phyloP scores from a whole-genome alignment of 108 stramenopile species.

The Schizochytrium sp. region DNA sequence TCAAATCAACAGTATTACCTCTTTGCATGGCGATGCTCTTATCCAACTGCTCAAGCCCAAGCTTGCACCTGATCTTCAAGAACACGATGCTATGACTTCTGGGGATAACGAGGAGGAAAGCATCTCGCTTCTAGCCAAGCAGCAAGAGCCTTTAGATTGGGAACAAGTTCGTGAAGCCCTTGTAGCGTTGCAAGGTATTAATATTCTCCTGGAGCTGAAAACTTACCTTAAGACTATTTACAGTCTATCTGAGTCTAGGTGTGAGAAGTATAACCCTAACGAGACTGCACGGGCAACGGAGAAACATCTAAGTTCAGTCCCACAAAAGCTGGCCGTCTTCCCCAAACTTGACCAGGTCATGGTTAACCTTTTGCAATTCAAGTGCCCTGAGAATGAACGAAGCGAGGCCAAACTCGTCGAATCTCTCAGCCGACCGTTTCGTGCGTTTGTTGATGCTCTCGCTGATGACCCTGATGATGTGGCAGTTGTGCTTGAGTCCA shows the following conservation, averaged over 20 bases:
- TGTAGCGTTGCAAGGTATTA: background rate
- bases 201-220: background rate
- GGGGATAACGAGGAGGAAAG: background rate
- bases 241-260: conserved; percentile 7
- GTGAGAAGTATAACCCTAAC: conserved; percentile 30
- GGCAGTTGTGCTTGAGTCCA: background rate
- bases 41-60: background rate
- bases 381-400: background rate
- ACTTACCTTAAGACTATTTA: conserved; percentile 10
- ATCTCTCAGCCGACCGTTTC: background rate
- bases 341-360: background rate
- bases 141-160: background rate
- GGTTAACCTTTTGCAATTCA: background rate
- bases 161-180: background rate
- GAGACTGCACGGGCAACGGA: background rate
- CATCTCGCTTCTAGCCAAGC: background rate
- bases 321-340: background rate
- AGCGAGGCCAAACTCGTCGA: background rate
- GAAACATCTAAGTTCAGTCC: background rate
- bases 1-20: conserved; percentile 52
- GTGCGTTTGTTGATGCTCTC: conserved; percentile 11
- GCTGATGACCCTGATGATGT: conserved; percentile 29
- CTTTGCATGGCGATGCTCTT: conserved; percentile 31
- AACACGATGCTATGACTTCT: background rate
- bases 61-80: background rate